Base-by-base conservation (phyloP, 2,329 filamentous ascomycete species). In the Sclerotinia glacialis region DNA sequence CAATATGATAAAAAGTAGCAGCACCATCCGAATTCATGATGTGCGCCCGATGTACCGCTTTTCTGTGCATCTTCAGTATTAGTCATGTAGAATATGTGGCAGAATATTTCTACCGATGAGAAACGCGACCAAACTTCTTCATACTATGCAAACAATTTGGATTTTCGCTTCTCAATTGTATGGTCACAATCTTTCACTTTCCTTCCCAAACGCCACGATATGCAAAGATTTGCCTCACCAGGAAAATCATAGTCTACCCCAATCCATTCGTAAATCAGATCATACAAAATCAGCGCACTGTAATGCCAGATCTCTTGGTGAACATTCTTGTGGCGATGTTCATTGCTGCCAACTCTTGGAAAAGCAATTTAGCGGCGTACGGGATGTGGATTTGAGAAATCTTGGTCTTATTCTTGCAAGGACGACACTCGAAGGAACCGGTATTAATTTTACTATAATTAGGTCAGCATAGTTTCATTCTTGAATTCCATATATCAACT, bases 311-410 rank as follows among this genome's bases (percentile, higher is more conserved):
- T 67, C 90, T 83, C 77, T 91, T 91, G 49, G 94, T 98, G 78
- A 96, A 99, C 93, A 99, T 94, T 78, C 95, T 89, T 42, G 94
- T 90, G 14, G 95, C 94, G 78, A 99, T 98, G 79, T 98, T 98
- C 95, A 99, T 99, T 60, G 93, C 89, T 77, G 93, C 92, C 72
- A 99, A 82, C 82, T 99, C 95, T 82, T 99, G 95, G 89, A 99
- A 99, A 61, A 99, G 86, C 60, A 99, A 84, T 82, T 99, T 99
- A 69, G 95, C 95, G 2, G 95, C 95, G 77, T 99, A 99, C 0
- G 95, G 95, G 71, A 99, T 96, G 78, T 98, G 92, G 66, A 99
- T 90, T 79, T 99, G 95, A 6, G 94, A 95, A 78, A 99, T 98
- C 82, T 92, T 93, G 70, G 94, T 97, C 86, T 98, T 98, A 84